Conservation (phyloP, 2,329 filamentous ascomycete species). For the Gaeumannomyces tritici region DNA sequence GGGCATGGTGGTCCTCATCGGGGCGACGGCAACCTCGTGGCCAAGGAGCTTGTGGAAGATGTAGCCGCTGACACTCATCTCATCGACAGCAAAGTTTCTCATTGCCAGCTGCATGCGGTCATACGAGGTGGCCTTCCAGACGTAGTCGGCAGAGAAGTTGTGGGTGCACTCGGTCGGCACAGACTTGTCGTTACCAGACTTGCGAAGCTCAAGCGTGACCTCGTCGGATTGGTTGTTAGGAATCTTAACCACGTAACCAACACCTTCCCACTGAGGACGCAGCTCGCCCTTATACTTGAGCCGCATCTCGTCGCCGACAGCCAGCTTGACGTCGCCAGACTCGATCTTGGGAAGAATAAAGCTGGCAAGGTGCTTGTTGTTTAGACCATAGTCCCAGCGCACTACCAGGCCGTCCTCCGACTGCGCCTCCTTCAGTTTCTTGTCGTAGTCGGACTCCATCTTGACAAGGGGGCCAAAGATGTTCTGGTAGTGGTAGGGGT, state of each 20-base stretch:
- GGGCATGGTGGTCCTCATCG: conserved; percentile 91
- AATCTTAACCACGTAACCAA: conserved; percentile 98
- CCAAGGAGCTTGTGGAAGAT: conserved; percentile 96
- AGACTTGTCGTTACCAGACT: conserved; percentile 90
- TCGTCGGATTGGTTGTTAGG: conserved; percentile 99
- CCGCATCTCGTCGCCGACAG: conserved; percentile 97
- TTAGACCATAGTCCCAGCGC: conserved; percentile 88
- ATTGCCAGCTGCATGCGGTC: conserved; percentile 98
- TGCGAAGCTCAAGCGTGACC: conserved; percentile 87
- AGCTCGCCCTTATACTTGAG: conserved; percentile 93
- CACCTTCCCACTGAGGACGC: conserved; percentile 87
- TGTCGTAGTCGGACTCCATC: conserved; percentile 98
- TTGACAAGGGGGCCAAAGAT: conserved; percentile 97
- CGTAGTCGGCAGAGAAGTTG: conserved; percentile 97
- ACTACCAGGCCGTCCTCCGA: conserved; percentile 93
- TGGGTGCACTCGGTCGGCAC: conserved; percentile 94
- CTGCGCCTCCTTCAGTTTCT: conserved; percentile 96
- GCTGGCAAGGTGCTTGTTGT: conserved; percentile 93
- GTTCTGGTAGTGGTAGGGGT: conserved; percentile 97
- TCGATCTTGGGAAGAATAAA: conserved; percentile 96
- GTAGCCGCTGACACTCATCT: conserved; percentile 97
- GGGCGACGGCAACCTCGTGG: conserved; percentile 86
- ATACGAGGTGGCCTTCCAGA: conserved; percentile 99
- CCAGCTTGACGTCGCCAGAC: conserved; percentile 93
- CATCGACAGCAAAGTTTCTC: conserved; percentile 97